Evolutionary conservation across 2,329 filamentous ascomycete species (phyloP).

Genomic region (Didymella pomorum): DNA sequence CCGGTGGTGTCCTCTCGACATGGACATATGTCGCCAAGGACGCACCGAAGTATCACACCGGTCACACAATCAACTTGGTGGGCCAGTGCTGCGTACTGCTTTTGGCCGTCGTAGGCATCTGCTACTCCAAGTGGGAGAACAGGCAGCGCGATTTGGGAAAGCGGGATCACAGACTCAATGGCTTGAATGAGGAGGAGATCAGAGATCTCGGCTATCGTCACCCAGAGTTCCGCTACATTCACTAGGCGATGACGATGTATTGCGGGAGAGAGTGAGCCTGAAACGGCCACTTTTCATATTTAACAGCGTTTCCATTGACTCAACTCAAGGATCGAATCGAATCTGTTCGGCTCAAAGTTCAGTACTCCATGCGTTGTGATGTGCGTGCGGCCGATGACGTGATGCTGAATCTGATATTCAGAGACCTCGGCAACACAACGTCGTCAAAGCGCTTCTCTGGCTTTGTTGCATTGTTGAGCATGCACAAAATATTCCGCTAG

Average conservation of each 20-base stretch:
- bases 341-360: constrained; percentile 1
- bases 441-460: too few species aligned
- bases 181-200: constrained; percentile 58
- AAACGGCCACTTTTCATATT: constrained; percentile 1
- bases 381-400: constrained; percentile 3
- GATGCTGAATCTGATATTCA: constrained; percentile 1
- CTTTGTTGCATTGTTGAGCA: too few species aligned
- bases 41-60: constrained; percentile 72
- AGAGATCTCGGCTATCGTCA: constrained; percentile 34
- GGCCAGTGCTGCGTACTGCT: constrained; percentile 58
- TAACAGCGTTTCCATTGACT: constrained; percentile 17
- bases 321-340: constrained; percentile 20
- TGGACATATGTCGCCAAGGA: constrained; percentile 63
- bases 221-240: too few species aligned
- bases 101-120: constrained; percentile 59
- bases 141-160: constrained; percentile 57
- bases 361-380: neutral
- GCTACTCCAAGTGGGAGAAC: constrained; percentile 65
- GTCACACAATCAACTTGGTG: constrained; percentile 71
- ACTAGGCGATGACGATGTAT: neutral
- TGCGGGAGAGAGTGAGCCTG: neutral
- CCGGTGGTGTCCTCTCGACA: constrained; percentile 66
- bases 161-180: constrained; percentile 59
- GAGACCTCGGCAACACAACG: neutral
- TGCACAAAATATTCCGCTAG: neutral